These are phyloP conservation scores for Nicotiana paniculata DNA, from an alignment of 257 asterid species.

Conservation along the genomic window DNA sequence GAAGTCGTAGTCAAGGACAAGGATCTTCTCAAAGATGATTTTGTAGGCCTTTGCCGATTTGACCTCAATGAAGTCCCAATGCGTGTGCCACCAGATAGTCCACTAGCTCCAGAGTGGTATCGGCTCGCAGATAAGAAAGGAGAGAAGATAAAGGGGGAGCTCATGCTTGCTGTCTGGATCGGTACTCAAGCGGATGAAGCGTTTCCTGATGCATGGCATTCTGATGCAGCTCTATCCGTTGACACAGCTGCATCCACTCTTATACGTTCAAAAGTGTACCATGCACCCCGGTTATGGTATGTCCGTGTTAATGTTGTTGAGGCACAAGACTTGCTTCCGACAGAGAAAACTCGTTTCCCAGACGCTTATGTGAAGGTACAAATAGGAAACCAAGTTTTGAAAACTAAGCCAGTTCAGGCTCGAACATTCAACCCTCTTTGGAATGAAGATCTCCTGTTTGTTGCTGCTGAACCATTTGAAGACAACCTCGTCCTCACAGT, in stretches of 20 bases:
- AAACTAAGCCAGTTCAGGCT: conserved; percentile 66
- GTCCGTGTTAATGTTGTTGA: conserved; percentile 81
- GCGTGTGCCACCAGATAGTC: conserved; percentile 94
- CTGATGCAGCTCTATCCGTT: conserved; percentile 72
- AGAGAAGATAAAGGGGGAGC: conserved; percentile 70
- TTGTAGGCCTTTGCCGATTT: conserved; percentile 60
- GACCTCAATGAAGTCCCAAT: conserved; percentile 79
- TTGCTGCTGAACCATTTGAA: conserved; percentile 88
- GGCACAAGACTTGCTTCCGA: conserved; percentile 77
- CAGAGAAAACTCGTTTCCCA: conserved; percentile 71
- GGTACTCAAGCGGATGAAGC: conserved; percentile 98
- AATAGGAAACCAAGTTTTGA: conserved; percentile 78
- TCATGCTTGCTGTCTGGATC: conserved; percentile 91
- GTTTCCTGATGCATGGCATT: conserved; percentile 91
- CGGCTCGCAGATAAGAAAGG: conserved; percentile 77
- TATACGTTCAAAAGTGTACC: conserved; percentile 84
- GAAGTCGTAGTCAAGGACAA: conserved; percentile 88
- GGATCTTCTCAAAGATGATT: conserved; percentile 76
- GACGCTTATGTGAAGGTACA: conserved; percentile 81
- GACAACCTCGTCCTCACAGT: conserved; percentile 78
- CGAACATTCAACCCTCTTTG: conserved; percentile 72
- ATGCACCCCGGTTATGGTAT: conserved; percentile 86
- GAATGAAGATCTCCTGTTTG: conserved; percentile 85
- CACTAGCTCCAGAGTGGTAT: conserved; percentile 93
- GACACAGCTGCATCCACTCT: conserved; percentile 70